These are phyloP conservation scores for Malania oleifera DNA, from an alignment of 164 flowering plant species.

Conservation along the genomic window DNA sequence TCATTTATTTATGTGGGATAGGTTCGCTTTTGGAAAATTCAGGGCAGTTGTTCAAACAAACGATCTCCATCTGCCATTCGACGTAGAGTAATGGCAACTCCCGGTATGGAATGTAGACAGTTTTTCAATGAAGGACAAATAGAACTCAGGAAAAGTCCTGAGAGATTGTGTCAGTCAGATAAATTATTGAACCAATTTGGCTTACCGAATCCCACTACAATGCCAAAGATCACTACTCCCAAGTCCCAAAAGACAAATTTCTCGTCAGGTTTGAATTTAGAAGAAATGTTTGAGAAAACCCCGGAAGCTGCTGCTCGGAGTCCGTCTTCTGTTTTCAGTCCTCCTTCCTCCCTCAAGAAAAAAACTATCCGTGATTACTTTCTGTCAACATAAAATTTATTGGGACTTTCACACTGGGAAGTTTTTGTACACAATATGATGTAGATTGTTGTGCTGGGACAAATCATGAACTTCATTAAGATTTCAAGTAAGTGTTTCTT, in stretches of 20 bases:
- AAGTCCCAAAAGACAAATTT: constrained; percentile 33
- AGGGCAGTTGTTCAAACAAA: constrained; percentile 30
- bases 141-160: constrained; percentile 13
- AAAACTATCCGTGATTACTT: constrained; percentile 66
- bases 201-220: constrained; percentile 15
- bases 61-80: constrained; percentile 49
- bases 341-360: constrained; percentile 61
- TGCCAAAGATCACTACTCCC: constrained; percentile 52
- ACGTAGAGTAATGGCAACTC: constrained; percentile 59
- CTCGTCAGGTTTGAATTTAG: constrained; percentile 12
- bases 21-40: constrained; percentile 54
- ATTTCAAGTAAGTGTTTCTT: neutral
- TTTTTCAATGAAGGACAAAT: constrained; percentile 33
- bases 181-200: constrained; percentile 2
- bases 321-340: constrained; percentile 67
- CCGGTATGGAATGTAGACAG: constrained; percentile 35
- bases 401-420: neutral
- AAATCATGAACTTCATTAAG: too few relatives aligned
- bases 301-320: constrained; percentile 39
- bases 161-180: constrained; percentile 15
- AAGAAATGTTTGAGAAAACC: constrained; percentile 33
- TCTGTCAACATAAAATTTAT: constrained; percentile 22
- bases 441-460: too few relatives aligned
- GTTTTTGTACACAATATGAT: too few relatives aligned
- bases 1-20: constrained; percentile 15